These are phyloP conservation scores for Coix lacrymajobi DNA, from an alignment of 176 grass and related monocot species.

Conservation along the genomic window DNA sequence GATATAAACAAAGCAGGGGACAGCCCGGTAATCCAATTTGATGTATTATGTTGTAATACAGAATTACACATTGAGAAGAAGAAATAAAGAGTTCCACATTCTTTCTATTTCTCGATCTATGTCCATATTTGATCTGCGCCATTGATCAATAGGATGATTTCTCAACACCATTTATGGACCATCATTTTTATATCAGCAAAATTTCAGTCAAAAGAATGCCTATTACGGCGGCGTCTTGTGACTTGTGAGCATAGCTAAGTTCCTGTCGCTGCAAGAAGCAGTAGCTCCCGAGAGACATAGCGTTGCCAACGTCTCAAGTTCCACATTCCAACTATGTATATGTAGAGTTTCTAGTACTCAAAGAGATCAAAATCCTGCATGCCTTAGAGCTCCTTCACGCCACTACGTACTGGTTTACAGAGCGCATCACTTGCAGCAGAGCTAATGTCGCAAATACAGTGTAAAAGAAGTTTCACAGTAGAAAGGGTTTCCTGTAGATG, in stretches of 20 bases:
- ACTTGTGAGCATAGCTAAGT: too few relatives aligned
- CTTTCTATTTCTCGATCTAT: too few relatives aligned
- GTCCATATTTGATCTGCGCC: background rate
- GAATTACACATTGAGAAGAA: too few relatives aligned
- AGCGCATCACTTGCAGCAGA: background rate
- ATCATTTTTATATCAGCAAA: background rate
- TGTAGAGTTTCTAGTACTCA: background rate
- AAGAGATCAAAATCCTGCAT: background rate
- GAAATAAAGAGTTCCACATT: too few relatives aligned
- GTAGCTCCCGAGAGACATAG: too few relatives aligned
- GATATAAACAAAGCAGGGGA: too few relatives aligned
- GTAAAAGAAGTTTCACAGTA: background rate
- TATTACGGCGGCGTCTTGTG: background rate
- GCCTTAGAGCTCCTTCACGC: background rate
- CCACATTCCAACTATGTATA: background rate
- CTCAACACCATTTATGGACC: background rate
- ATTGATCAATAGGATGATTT: background rate
- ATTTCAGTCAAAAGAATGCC: background rate
- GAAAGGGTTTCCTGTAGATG: slow-evolving; percentile 39
- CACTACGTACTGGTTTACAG: background rate
- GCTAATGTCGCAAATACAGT: too few relatives aligned
- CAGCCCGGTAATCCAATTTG: too few relatives aligned
- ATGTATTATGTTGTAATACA: too few relatives aligned
- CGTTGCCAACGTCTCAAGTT: background rate
- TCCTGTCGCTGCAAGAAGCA: background rate